These are phyloP conservation scores for Clavariopsis aquatica DNA, from an alignment of 495 filamentous ascomycete species.

Conservation along the genomic window DNA sequence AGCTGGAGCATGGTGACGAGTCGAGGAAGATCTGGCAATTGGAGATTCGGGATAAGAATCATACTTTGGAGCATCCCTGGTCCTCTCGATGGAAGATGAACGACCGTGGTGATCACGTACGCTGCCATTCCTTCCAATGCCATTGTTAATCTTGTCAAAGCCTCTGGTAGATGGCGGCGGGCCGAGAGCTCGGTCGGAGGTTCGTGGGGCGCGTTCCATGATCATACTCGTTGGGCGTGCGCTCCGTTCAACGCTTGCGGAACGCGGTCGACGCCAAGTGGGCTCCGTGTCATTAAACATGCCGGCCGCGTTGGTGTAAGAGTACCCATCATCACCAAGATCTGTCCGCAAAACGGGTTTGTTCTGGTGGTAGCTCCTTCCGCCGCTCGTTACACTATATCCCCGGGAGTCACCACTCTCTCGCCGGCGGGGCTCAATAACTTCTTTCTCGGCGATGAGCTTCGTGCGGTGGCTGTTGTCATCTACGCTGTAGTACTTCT, in stretches of 20 bases:
- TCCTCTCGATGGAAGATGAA: constrained; percentile 30
- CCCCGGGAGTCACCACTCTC: constrained; percentile 34
- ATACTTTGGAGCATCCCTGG: constrained; percentile 30
- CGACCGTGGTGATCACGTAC: constrained; percentile 33
- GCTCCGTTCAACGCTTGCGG: constrained; percentile 42
- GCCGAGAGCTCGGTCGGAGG: constrained; percentile 38
- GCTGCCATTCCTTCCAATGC: constrained; percentile 36
- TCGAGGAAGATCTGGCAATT: constrained; percentile 37
- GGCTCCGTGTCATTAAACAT: constrained; percentile 49
- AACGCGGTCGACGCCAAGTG: constrained; percentile 41
- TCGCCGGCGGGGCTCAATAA: constrained; percentile 26
- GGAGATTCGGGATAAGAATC: constrained; percentile 39
- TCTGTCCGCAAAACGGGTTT: constrained; percentile 28
- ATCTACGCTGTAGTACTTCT: constrained; percentile 45
- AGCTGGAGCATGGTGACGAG: constrained; percentile 27
- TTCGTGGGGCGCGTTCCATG: constrained; percentile 31
- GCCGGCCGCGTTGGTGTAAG: constrained; percentile 45
- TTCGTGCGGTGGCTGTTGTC: constrained; percentile 36
- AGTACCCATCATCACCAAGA: constrained; percentile 43
- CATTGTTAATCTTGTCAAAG: constrained; percentile 44
- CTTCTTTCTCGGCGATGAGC: constrained; percentile 33
- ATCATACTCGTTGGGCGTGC: constrained; percentile 44
- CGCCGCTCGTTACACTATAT: constrained; percentile 27
- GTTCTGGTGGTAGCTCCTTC: constrained; percentile 40
- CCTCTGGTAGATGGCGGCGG: constrained; percentile 47